Percentiles rank a stretch among this genome's conserved stretches.
Evolutionary conservation across 768 basidiomycete genomes (phyloP).

Genomic region (Leccinum boreale): DNA sequence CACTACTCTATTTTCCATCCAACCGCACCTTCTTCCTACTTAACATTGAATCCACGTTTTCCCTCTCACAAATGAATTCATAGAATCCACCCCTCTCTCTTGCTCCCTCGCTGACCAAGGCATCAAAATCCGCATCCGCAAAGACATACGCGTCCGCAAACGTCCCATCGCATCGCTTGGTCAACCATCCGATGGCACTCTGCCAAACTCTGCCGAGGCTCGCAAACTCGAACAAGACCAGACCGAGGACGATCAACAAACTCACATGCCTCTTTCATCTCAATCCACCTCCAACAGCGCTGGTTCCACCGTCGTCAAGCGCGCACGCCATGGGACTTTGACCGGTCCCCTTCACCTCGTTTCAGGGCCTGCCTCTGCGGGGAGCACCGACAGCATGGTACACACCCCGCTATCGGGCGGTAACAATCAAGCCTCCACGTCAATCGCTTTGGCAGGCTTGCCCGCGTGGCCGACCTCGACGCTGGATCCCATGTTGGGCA

Average conservation of each 20-base stretch:
- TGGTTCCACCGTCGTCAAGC: conserved; percentile 15
- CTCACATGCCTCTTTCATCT: conserved; percentile 2
- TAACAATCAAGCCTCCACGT: conserved; percentile 11
- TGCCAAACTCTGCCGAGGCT: conserved; percentile 5
- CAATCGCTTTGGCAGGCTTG: conserved; percentile 26
- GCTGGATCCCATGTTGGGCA: conserved; percentile 30
- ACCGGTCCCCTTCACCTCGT: conserved; percentile 17
- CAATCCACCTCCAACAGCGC: conserved; percentile 8
- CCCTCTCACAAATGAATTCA: background rate
- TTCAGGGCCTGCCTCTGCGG: conserved; percentile 17
- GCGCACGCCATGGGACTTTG: conserved; percentile 30
- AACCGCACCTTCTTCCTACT: conserved; percentile 3
- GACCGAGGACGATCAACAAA: conserved; percentile 20
- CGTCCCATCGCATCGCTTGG: conserved; percentile 45
- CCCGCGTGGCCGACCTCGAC: conserved; percentile 34
- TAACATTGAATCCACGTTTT: background rate
- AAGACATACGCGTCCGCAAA: conserved; percentile 85
- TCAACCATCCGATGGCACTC: conserved; percentile 15
- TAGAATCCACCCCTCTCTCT: conserved; percentile 86
- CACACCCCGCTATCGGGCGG: conserved; percentile 18
- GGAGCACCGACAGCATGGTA: conserved; percentile 14
- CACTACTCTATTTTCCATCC: conserved; percentile 16
- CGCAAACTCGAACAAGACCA: conserved; percentile 30
- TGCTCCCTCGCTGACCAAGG: conserved; percentile 93
- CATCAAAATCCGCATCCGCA: conserved; percentile 91